phyloP scores from a whole-genome alignment of 176 grass and related monocot genomes.

The Oryza rufipogon region DNA sequence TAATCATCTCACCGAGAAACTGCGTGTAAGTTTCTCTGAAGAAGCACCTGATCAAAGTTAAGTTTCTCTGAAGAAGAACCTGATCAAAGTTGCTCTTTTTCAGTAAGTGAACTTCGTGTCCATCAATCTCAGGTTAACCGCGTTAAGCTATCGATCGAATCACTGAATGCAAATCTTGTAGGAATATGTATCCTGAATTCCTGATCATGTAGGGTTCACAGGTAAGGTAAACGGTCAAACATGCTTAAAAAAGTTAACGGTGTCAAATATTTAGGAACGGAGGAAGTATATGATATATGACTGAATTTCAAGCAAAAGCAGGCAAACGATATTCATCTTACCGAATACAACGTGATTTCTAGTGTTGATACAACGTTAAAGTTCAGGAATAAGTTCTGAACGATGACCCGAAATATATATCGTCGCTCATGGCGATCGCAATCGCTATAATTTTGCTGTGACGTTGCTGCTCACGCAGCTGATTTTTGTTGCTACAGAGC shows the following conservation, averaged over 20 bases:
- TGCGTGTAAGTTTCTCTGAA: constrained; percentile 10
- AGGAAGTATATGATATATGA: background rate
- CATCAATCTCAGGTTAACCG: background rate
- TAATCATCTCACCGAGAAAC: background rate
- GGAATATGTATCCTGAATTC: too few relatives aligned
- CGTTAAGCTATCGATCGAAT: background rate
- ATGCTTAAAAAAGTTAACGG: too few relatives aligned
- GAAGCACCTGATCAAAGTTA: background rate
- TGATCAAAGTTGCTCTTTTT: background rate
- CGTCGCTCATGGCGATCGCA: background rate
- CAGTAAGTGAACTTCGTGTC: background rate
- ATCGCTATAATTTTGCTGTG: background rate
- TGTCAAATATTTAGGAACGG: too few relatives aligned
- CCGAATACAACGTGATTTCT: background rate
- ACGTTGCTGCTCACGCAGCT: background rate
- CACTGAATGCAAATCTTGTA: background rate
- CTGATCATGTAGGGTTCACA: background rate
- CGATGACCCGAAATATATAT: background rate
- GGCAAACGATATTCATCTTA: background rate
- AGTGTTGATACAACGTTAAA: background rate
- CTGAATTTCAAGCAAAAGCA: background rate
- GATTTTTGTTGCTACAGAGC: background rate
- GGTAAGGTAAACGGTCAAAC: too few relatives aligned
- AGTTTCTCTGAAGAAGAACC: background rate
- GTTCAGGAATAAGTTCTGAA: background rate